These are phyloP conservation scores for Moricandia moricandioides DNA, from an alignment of 345 rosid genomes.

Conservation along the genomic window DNA sequence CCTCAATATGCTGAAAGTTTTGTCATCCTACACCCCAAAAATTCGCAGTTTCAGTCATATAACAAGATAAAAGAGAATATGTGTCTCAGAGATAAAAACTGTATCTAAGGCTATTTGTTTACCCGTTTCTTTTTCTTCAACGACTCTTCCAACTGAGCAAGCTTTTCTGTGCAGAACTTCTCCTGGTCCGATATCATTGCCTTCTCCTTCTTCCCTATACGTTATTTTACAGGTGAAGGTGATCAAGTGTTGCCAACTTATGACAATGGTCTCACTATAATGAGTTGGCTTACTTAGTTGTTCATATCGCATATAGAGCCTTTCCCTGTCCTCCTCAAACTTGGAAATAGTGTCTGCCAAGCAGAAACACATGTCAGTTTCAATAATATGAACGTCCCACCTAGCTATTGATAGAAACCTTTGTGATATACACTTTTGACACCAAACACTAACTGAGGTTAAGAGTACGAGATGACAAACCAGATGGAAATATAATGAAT, in stretches of 20 bases:
- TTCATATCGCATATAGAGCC: slow-evolving; percentile 65
- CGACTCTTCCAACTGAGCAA: slow-evolving; percentile 58
- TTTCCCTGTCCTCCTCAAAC: slow-evolving; percentile 80
- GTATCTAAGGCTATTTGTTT: neutral
- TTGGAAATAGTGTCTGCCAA: slow-evolving; percentile 61
- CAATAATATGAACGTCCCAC: neutral
- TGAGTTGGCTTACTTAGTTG: slow-evolving; percentile 58
- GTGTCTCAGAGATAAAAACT: neutral
- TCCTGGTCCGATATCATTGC: slow-evolving; percentile 62
- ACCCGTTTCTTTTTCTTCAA: slow-evolving; percentile 71
- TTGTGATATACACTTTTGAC: neutral
- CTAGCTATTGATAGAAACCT: neutral
- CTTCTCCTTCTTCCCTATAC: slow-evolving; percentile 74
- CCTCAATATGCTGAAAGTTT: slow-evolving; percentile 69
- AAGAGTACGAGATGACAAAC: neutral
- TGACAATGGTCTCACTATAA: slow-evolving; percentile 3
- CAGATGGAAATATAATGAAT: neutral
- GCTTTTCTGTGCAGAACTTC: slow-evolving; percentile 55
- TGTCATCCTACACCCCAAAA: slow-evolving; percentile 53
- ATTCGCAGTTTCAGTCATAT: neutral
- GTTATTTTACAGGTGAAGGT: slow-evolving; percentile 19
- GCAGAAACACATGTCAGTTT: neutral
- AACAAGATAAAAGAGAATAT: neutral
- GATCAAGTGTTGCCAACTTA: slow-evolving; percentile 1
- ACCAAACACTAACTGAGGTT: neutral